These are phyloP conservation scores for Eutrema salsugineum DNA, from an alignment of 441 rosid genomes.

Conservation along the genomic window DNA sequence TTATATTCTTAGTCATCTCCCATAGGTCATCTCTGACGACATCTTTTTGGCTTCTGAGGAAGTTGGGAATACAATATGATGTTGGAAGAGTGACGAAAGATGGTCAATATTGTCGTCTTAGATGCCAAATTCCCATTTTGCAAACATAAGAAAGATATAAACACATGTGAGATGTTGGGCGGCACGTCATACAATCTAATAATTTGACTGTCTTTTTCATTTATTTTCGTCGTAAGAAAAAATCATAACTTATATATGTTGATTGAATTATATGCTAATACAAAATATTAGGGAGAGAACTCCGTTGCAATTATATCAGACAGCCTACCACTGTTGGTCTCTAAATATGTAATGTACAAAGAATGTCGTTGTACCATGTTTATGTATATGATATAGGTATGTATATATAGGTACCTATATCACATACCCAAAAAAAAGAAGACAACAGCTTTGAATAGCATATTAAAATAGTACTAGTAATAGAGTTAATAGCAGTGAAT, in stretches of 20 bases:
- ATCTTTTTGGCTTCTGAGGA: constrained; percentile 12
- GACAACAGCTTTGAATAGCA: constrained; percentile 7
- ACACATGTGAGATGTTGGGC: constrained; percentile 26
- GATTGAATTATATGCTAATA: background rate
- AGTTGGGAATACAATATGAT: background rate
- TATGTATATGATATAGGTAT: background rate
- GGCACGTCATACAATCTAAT: constrained; percentile 11
- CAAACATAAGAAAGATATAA: constrained; percentile 10
- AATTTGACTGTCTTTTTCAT: background rate
- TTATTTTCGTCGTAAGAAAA: background rate
- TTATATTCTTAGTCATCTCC: too few species aligned
- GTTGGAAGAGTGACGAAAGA: background rate
- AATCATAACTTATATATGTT: background rate
- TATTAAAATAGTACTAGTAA: background rate
- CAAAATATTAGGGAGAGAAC: background rate
- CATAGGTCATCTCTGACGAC: too few species aligned
- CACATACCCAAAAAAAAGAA: background rate
- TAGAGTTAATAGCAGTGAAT: background rate
- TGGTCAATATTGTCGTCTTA: constrained; percentile 26
- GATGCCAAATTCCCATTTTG: constrained; percentile 7
- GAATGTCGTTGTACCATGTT: background rate
- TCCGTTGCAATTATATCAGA: background rate
- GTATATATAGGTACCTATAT: background rate
- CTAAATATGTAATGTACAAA: background rate
- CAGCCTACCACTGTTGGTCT: background rate